Percentiles rank a stretch among this genome's conserved stretches.
These are phyloP conservation scores for Ophiostoma perfectum DNA, from an alignment of 2,329 filamentous ascomycete species.

Conservation along the genomic window DNA sequence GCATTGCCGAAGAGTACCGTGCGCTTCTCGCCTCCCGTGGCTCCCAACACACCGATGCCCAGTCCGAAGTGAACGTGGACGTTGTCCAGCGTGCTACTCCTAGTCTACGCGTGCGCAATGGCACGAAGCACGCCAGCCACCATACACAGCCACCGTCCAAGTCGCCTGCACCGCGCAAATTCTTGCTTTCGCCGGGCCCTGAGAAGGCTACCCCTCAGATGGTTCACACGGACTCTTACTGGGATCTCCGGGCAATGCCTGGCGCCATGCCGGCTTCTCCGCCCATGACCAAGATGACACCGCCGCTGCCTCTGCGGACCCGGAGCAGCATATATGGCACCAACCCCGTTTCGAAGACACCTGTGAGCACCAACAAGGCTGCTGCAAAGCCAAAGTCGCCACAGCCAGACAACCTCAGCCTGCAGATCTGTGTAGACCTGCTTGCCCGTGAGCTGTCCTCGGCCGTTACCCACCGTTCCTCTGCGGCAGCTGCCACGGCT, in stretches of 20 bases:
- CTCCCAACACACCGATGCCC: slow-evolving; percentile 31
- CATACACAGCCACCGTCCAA: not conserved
- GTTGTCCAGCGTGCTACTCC: not conserved
- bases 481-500: slow-evolving; percentile 4
- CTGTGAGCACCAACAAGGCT: not conserved
- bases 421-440: slow-evolving; percentile 49
- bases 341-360: not conserved
- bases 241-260: slow-evolving; percentile 2
- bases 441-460: slow-evolving; percentile 47
- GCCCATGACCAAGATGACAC: slow-evolving; percentile 6
- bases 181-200: slow-evolving; percentile 9
- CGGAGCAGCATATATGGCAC: slow-evolving; percentile 13
- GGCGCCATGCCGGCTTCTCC: slow-evolving; percentile 1
- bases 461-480: slow-evolving; percentile 31
- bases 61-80: not conserved
- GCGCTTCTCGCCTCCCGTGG: slow-evolving; percentile 41
- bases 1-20: slow-evolving; percentile 48
- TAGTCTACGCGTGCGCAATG: not conserved
- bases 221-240: not conserved
- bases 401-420: slow-evolving; percentile 37
- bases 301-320: slow-evolving; percentile 15
- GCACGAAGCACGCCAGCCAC: slow-evolving; percentile 17
- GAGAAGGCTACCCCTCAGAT: not conserved
- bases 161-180: slow-evolving; percentile 8
- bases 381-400: slow-evolving; percentile 17